Base-by-base conservation (phyloP, 768 basidiomycete genomes). In the Trametes cinnabarina region DNA sequence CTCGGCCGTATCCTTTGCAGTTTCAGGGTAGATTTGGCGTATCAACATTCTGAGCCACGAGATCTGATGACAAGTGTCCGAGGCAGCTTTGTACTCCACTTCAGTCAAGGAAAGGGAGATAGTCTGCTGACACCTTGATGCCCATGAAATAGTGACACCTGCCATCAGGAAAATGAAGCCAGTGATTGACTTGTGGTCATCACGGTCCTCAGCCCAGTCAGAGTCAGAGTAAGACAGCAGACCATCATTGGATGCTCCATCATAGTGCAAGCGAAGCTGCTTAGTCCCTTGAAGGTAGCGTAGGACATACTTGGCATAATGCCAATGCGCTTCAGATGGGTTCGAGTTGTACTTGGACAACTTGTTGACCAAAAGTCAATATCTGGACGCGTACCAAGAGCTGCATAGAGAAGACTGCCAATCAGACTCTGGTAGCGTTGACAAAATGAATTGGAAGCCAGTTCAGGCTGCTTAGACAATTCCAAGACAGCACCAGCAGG, bases 41-140 rank as follows among this genome's bases (percentile, higher is more conserved):
- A n/a, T 49, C 34, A 34, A 34, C n/a, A n/a, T n/a, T n/a, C n/a
- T n/a, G 3, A 72, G 20, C 69, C 66, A 71, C 3, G 63, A 28
- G 0, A 58, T 56, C 20, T 71, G 67, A 30, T 58, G 57, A 3
- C 69, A 57, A 9, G 72, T 66, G 43, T 72, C 61, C 3, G 68
- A 60, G 3, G 65, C 46, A 0, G 76, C 69, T 28, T 74, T 70
- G 57, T 78, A 77, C 58, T 79, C 75, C 2, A 73, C 70, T 56
- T 77, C 72, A 0, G 69, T 68, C 0, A 73, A 74, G 3, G 73
- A 76, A 3, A 68, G 62, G 0, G 74, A 68, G 1, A 76, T 68
- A 0, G 67, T 64, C 11, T 63, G 56, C 56, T 56, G 47, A 20
- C 51, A 58, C 34, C 51, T 54, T 11, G 49, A 55, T 4, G 35